Evolutionary conservation across 2,329 filamentous ascomycete genomes (phyloP).

Genomic region (Venturia aucupariae): DNA sequence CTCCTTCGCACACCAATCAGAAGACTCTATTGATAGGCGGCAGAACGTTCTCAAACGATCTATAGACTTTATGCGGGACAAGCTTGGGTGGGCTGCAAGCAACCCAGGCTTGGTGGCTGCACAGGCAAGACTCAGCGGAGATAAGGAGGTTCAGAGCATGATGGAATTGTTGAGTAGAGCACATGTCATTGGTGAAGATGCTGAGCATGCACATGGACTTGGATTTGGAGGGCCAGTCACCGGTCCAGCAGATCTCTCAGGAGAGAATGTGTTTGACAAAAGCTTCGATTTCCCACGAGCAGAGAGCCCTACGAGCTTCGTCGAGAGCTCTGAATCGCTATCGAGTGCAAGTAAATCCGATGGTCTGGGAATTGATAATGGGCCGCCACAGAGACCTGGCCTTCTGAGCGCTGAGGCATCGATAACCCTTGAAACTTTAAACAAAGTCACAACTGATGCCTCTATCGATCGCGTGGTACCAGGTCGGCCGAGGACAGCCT

Average conservation of each 20-base stretch:
- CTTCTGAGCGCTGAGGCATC: background rate
- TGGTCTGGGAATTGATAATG: background rate
- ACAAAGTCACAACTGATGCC: constrained; percentile 35
- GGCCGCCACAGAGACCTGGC: background rate
- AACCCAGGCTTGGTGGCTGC: constrained; percentile 72
- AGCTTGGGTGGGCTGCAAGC: constrained; percentile 69
- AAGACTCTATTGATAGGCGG: constrained; percentile 81
- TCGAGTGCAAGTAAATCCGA: constrained; percentile 7
- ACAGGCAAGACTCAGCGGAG: constrained; percentile 71
- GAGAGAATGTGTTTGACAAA: constrained; percentile 76
- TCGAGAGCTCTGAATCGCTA: constrained; percentile 8
- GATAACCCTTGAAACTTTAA: constrained; percentile 8
- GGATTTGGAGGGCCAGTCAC: constrained; percentile 58
- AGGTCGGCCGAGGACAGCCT: constrained; percentile 43
- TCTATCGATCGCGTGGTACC: constrained; percentile 24
- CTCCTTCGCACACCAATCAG: constrained; percentile 91
- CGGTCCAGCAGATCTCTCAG: constrained; percentile 64
- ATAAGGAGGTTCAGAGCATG: constrained; percentile 82
- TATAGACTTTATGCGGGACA: constrained; percentile 93
- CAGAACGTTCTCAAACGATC: constrained; percentile 90
- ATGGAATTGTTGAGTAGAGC: constrained; percentile 78
- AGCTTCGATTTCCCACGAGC: constrained; percentile 52
- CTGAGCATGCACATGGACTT: constrained; percentile 42
- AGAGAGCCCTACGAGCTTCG: constrained; percentile 35
- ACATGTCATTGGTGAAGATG: constrained; percentile 64